Evolutionary conservation across 2,329 filamentous ascomycete genomes (phyloP).

Genomic region (Xylariaceae sp.): DNA sequence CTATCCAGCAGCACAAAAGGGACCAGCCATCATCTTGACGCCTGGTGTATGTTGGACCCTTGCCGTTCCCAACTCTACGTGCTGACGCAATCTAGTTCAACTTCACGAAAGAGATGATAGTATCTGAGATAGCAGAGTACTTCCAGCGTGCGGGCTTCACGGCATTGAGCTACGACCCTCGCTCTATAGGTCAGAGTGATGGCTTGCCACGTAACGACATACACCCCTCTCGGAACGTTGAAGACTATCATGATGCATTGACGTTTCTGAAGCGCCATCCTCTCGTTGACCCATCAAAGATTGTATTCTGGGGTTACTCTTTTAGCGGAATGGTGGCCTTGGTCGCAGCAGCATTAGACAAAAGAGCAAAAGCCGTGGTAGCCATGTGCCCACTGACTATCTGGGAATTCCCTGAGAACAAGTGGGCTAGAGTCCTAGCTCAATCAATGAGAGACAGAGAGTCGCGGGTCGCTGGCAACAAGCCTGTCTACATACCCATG

Average conservation of each 20-base stretch:
- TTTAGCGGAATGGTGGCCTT: slow-evolving; percentile 39
- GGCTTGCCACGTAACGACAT: slow-evolving; percentile 48
- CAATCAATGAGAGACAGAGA: slow-evolving; percentile 47
- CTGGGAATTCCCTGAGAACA: slow-evolving; percentile 12
- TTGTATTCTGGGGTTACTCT: slow-evolving; percentile 43
- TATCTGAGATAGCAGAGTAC: slow-evolving; percentile 42
- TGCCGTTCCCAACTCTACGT: slow-evolving; percentile 17
- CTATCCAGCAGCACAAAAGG: slow-evolving; percentile 40
- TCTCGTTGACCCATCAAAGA: slow-evolving; percentile 42
- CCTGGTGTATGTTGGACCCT: slow-evolving; percentile 41
- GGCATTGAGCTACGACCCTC: slow-evolving; percentile 46
- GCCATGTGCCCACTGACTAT: slow-evolving; percentile 33
- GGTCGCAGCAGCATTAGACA: slow-evolving; percentile 40
- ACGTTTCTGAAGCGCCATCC: slow-evolving; percentile 53
- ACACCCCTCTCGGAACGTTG: slow-evolving; percentile 42
- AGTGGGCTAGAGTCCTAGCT: slow-evolving; percentile 35
- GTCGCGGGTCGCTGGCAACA: slow-evolving; percentile 48
- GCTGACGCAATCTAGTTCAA: slow-evolving; percentile 32
- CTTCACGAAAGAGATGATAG: slow-evolving; percentile 42
- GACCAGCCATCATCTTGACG: slow-evolving; percentile 41
- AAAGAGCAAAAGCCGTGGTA: slow-evolving; percentile 35
- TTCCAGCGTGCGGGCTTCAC: slow-evolving; percentile 46
- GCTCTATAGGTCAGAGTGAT: slow-evolving; percentile 46
- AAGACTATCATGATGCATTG: slow-evolving; percentile 48
- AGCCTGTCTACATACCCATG: slow-evolving; percentile 46